Evolutionary conservation across 192 early-diverging fungal species (phyloP), one percentile per base, ranked within the genome.

Genomic region (Funneliformis geosporum): DNA sequence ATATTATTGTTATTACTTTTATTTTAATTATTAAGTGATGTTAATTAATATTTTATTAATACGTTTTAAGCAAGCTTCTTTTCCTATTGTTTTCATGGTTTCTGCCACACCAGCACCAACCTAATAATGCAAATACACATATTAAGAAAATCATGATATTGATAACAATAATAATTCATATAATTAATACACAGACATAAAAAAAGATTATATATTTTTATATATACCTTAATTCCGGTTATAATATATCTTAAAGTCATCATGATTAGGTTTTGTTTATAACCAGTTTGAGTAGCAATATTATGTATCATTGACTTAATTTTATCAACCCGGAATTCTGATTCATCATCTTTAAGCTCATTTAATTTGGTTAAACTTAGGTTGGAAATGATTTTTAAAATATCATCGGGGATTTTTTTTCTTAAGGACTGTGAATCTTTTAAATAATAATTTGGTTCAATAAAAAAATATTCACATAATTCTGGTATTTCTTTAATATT

Each of bases 231-330:
- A 21, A 86, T 84, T 18, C 92, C 93, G 8, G 93, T 93, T 2
- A 93, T 85, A 5, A 85, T 86, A 80, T 89, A 92, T 25, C 93
- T 81, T 39, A 93, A 82, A 27, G 87, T 87, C 81, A 91, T 88
- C 92, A 92, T 89, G 5, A 88, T 86, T 10, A 87, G 86, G 25
- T 87, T 87, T 16, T 81, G 77, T 23, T 88, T 86, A 2, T 88
- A 28, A 25, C 82, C 65, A 40, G 85, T 80, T 9, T 80, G 65
- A 9, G 83, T 84, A 1, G 83, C 79, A 55, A 84, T 81, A 14
- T 68, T 69, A 55, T 81, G 55, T 72, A 90, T 79, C 39, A 74
- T 61, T n/a, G 83, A 66, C 42, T 87, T 86, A 40, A 88, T 84
- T 5, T 73, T 73, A 39, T 83, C 75, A 2, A 79, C 78, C 2